Percentiles rank a stretch among this genome's conserved stretches.
phyloP scores from a whole-genome alignment of 73 alveolate genomes.

The Paramecium octaurelia region DNA sequence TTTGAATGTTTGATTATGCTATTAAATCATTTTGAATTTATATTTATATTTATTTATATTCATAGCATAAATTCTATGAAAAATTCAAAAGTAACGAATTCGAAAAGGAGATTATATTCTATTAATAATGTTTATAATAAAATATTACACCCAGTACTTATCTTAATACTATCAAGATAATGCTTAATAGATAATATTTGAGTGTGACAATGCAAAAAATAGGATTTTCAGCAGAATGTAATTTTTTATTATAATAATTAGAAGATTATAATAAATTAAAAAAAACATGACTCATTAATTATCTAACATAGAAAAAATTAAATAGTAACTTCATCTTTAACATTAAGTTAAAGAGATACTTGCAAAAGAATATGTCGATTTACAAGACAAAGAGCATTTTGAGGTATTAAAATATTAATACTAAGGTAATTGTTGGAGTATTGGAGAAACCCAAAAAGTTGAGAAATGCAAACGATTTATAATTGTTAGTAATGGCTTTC shows the following conservation, averaged over 20 bases:
- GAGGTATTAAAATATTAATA: background rate
- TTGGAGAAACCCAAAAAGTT: background rate
- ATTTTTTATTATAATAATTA: background rate
- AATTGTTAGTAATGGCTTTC: background rate
- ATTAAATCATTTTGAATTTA: slow-evolving; percentile 19
- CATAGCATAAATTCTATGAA: background rate
- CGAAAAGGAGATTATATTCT: background rate
- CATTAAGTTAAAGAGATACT: background rate
- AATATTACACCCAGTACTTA: background rate
- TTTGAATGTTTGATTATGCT: background rate
- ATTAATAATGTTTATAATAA: background rate
- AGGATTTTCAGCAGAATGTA: background rate
- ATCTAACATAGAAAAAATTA: background rate
- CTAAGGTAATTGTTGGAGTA: background rate
- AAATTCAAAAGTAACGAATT: background rate
- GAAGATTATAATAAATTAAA: background rate
- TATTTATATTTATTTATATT: background rate
- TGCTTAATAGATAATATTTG: background rate
- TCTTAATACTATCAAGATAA: background rate
- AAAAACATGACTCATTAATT: background rate
- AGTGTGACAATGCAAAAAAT: too few relatives aligned
- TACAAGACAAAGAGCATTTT: background rate
- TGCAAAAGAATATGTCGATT: background rate
- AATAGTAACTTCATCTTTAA: background rate
- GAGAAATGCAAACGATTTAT: background rate